Evolutionary conservation across 2,329 filamentous ascomycete genomes (phyloP).

Genomic region (Colletotrichum karsti): DNA sequence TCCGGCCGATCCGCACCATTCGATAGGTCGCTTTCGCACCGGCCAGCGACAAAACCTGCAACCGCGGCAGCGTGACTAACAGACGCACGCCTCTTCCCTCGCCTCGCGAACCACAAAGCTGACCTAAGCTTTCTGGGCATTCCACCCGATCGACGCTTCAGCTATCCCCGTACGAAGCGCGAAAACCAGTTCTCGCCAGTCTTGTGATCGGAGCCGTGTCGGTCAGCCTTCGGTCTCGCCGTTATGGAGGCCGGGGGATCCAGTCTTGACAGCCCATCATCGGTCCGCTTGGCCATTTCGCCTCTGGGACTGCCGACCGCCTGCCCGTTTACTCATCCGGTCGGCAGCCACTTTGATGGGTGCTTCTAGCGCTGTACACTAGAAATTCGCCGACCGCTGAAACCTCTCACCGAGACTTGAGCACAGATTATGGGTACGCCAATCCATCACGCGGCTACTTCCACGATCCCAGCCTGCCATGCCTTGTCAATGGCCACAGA

Average conservation of each 20-base stretch:
- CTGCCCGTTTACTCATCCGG: conserved; percentile 7
- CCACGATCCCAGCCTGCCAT: conserved; percentile 17
- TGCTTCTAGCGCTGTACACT: conserved; percentile 6
- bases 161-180: conserved; percentile 4
- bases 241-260: conserved; percentile 8
- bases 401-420: conserved; percentile 17
- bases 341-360: background rate
- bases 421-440: conserved; percentile 13
- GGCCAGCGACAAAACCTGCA: conserved; percentile 7
- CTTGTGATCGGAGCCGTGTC: conserved; percentile 24
- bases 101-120: conserved; percentile 13
- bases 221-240: conserved; percentile 25
- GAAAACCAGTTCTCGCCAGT: background rate
- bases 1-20: conserved; percentile 27
- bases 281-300: conserved; percentile 19
- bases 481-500: conserved; percentile 11
- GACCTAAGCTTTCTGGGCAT: conserved; percentile 19
- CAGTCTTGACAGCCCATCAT: background rate
- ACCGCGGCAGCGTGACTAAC: conserved; percentile 10
- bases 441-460: conserved; percentile 18
- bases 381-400: conserved; percentile 17
- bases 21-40: conserved; percentile 8
- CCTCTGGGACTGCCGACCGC: conserved; percentile 2
- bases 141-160: conserved; percentile 5
- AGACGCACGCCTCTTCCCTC: conserved; percentile 14